Percentiles rank a stretch among this genome's conserved stretches.
Conservation (phyloP, 2,329 filamentous ascomycete species). For the Pestalotiopsis fici region DNA sequence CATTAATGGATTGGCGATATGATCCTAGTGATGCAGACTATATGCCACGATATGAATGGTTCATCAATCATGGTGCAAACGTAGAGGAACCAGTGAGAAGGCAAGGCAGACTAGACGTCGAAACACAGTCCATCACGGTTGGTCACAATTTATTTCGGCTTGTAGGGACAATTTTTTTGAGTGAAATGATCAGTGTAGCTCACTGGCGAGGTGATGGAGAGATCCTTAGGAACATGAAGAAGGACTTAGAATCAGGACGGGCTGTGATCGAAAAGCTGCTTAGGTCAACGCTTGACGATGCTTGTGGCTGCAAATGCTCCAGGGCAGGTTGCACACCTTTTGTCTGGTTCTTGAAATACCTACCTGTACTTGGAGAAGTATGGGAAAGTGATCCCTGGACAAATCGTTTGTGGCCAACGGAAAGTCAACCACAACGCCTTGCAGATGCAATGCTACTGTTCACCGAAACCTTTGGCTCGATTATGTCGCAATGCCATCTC, state of each 20-base stretch:
- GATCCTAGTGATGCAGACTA: background rate
- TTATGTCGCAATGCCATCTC: background rate
- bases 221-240: background rate
- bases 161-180: background rate
- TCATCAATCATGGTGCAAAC: background rate
- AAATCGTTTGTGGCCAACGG: background rate
- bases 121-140: background rate
- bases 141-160: background rate
- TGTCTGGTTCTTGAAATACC: background rate
- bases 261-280: background rate
- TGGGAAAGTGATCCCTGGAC: background rate
- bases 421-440: background rate
- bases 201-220: background rate
- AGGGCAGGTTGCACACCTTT: background rate
- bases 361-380: background rate
- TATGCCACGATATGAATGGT: background rate
- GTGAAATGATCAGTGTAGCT: background rate
- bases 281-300: background rate
- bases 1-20: background rate
- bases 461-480: background rate
- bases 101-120: background rate
- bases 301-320: background rate
- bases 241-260: background rate
- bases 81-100: background rate
- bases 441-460: background rate